These are phyloP conservation scores for Apiotrichum gamsii DNA, from an alignment of 1,284 basidiomycete species.

Conservation along the genomic window DNA sequence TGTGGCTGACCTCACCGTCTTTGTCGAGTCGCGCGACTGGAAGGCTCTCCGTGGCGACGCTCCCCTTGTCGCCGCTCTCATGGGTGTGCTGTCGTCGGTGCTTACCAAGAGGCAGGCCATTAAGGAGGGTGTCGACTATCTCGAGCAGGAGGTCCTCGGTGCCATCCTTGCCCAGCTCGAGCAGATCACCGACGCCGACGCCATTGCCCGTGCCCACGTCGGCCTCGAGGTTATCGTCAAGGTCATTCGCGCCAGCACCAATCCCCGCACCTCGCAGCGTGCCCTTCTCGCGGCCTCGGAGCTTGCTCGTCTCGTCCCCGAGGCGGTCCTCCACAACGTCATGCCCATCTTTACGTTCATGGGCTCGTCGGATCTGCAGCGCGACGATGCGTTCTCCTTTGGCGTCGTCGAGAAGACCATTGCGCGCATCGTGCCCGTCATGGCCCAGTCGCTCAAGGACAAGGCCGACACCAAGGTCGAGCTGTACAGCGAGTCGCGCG, in stretches of 20 bases:
- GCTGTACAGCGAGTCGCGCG: slow-evolving; percentile 53
- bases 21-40: slow-evolving; percentile 67
- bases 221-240: slow-evolving; percentile 75
- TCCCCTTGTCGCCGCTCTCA: slow-evolving; percentile 63
- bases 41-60: slow-evolving; percentile 61
- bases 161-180: slow-evolving; percentile 66
- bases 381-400: slow-evolving; percentile 94
- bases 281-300: slow-evolving; percentile 83
- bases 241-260: slow-evolving; percentile 75
- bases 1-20: slow-evolving; percentile 55
- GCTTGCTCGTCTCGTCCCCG: slow-evolving; percentile 76
- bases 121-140: slow-evolving; percentile 61
- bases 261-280: slow-evolving; percentile 92
- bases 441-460: slow-evolving; percentile 66
- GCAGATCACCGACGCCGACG: slow-evolving; percentile 50
- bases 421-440: slow-evolving; percentile 86
- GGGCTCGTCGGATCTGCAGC: slow-evolving; percentile 91
- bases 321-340: slow-evolving; percentile 85
- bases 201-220: slow-evolving; percentile 43
- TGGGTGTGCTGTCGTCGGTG: slow-evolving; percentile 67
- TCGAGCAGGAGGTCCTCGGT: slow-evolving; percentile 80
- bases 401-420: slow-evolving; percentile 92
- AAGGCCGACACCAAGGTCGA: slow-evolving; percentile 55
- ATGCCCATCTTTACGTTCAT: slow-evolving; percentile 99
- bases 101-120: slow-evolving; percentile 51